These are phyloP conservation scores for Bipolaris gigantea DNA, from an alignment of 2,329 filamentous ascomycete genomes.

Conservation along the genomic window DNA sequence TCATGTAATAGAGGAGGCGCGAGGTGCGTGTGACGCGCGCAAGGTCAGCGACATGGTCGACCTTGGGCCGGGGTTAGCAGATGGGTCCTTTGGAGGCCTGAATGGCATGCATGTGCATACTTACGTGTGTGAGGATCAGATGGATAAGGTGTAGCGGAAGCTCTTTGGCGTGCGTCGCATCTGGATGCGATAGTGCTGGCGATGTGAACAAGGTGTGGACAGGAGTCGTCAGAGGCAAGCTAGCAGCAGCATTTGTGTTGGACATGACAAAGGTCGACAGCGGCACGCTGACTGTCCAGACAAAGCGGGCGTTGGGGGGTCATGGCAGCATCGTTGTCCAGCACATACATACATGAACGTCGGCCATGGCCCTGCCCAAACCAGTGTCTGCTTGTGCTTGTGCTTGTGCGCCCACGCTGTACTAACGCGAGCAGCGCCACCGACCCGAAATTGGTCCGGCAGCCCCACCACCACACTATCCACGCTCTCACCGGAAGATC, in stretches of 20 bases:
- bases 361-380: too few species aligned
- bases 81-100: neutral
- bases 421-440: neutral
- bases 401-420: too few species aligned
- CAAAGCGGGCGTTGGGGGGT: neutral
- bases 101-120: conserved; percentile 50
- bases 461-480: neutral
- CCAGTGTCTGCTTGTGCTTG: too few species aligned
- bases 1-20: conserved; percentile 66
- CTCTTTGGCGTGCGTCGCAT: conserved; percentile 36
- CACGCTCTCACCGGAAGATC: too few species aligned
- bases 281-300: conserved; percentile 1
- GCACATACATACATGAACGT: too few species aligned
- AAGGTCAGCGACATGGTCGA: conserved; percentile 61
- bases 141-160: conserved; percentile 63
- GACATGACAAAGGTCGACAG: conserved; percentile 23
- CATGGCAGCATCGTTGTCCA: neutral
- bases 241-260: conserved; percentile 8
- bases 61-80: conserved; percentile 41
- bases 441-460: conserved; percentile 30
- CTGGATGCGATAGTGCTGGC: conserved; percentile 36
- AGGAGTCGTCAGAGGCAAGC: conserved; percentile 33
- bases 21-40: conserved; percentile 63
- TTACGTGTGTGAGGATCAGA: conserved; percentile 58
- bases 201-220: conserved; percentile 38